Evolutionary conservation across 2,329 filamentous ascomycete species (phyloP), one percentile per base, ranked within the genome.

Genomic region (Aspergillus glaucus): DNA sequence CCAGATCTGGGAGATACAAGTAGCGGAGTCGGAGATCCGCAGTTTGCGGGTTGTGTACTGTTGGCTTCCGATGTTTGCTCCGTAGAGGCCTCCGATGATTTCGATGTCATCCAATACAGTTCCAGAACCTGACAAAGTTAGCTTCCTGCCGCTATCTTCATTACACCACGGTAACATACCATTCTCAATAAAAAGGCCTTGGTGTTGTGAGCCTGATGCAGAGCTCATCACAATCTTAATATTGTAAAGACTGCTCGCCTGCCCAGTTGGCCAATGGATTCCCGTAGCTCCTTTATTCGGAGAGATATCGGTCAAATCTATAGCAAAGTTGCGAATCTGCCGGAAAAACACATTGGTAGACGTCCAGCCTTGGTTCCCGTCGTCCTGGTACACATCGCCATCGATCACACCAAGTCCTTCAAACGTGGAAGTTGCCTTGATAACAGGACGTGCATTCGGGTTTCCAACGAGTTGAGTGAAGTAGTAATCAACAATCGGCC

Each of bases 261-360:
- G 77, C 9, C 74, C 72, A 39, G 74, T 74, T 15, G 77, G 76
- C 77, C 77, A 80, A 56, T 79, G 77, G 43, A 80, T 75, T 45
- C 66, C 68, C 19, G 61, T 66, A 8, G 63, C 61, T 19, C 54
- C 58, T 5, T 52, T 57, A 32, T 45, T 55, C 2, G 62, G 58
- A n/a, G 66, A 61, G 39, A 71, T 63, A 7, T 52, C 55, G 4
- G 71, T 75, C 40, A 75, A 70, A 59, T 87, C 84, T 36, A 87
- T 71, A 48, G 82, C 70, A 44, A 88, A 74, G 59, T 88, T 87
- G 7, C 82, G 74, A 50, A 87, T 76, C 55, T 82, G 79, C 41
- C 82, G 74, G 60, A 76, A 83, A 65, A 87, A 87, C 8, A 84
- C 79, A 55, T 80, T 82, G 32, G 77, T 80, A 3, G 77, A 67